Percentiles rank a stretch among this genome's conserved stretches.
These are phyloP conservation scores for Monilinia polystroma DNA, from an alignment of 2,329 filamentous ascomycete genomes.

Conservation along the genomic window DNA sequence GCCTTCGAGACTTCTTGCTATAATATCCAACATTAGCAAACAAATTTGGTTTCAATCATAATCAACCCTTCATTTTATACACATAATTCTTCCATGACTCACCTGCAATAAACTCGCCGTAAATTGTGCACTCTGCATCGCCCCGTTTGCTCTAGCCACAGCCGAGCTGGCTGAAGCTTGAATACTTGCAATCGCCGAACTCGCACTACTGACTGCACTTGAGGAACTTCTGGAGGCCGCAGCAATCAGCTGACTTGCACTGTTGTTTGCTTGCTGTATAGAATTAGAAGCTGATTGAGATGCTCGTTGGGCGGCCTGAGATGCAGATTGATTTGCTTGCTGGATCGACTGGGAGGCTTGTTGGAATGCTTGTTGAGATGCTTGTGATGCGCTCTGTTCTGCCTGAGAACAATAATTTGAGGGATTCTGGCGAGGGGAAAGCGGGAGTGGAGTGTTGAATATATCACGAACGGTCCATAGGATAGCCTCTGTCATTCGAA, in stretches of 20 bases:
- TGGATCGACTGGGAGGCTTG: slow-evolving; percentile 31
- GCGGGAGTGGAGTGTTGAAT: slow-evolving; percentile 33
- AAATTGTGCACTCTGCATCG: slow-evolving; percentile 29
- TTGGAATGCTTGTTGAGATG: slow-evolving; percentile 31
- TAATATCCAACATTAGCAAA: background rate
- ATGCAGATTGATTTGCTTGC: slow-evolving; percentile 33
- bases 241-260: slow-evolving; percentile 32
- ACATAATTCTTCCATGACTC: slow-evolving; percentile 9
- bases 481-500: background rate
- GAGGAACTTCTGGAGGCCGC: slow-evolving; percentile 34
- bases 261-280: slow-evolving; percentile 27
- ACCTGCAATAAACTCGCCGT: slow-evolving; percentile 32
- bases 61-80: background rate
- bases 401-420: slow-evolving; percentile 29
- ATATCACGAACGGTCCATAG: slow-evolving; percentile 12
- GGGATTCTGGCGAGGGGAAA: slow-evolving; percentile 32
- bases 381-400: slow-evolving; percentile 32
- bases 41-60: too few relatives aligned
- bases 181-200: slow-evolving; percentile 29
- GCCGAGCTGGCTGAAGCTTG: slow-evolving; percentile 32
- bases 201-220: slow-evolving; percentile 33
- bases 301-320: slow-evolving; percentile 33
- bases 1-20: background rate
- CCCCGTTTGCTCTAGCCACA: slow-evolving; percentile 31
- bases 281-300: slow-evolving; percentile 32